phyloP scores from a whole-genome alignment of 495 filamentous ascomycete genomes.

The Penicillium goetzii region DNA sequence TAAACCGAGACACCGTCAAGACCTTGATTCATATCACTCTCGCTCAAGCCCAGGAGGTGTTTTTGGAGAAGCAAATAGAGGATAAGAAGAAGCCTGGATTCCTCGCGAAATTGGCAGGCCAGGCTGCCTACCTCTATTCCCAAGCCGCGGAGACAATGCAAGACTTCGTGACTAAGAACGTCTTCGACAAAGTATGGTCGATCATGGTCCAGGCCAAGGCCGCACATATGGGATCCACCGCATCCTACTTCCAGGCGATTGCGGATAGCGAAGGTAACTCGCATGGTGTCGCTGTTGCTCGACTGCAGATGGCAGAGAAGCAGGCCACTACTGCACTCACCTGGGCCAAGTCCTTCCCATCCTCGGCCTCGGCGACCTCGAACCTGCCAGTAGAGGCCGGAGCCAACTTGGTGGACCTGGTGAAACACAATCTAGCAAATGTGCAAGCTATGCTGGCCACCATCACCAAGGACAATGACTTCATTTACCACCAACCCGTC shows the following conservation, averaged over 20 bases:
- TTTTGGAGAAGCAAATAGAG: constrained; percentile 92
- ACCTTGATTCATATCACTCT: constrained; percentile 90
- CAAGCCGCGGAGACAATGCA: constrained; percentile 88
- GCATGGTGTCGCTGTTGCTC: constrained; percentile 83
- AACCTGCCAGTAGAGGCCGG: constrained; percentile 85
- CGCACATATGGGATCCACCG: constrained; percentile 79
- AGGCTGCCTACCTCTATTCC: constrained; percentile 83
- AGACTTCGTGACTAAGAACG: constrained; percentile 86
- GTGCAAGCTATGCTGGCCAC: constrained; percentile 79
- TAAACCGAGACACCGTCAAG: constrained; percentile 94
- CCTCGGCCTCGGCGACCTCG: constrained; percentile 74
- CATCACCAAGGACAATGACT: constrained; percentile 91
- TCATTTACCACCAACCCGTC: constrained; percentile 93
- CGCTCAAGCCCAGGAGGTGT: constrained; percentile 95
- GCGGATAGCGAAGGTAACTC: constrained; percentile 87
- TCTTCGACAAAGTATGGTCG: constrained; percentile 97
- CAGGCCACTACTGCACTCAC: constrained; percentile 74
- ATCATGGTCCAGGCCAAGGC: constrained; percentile 85
- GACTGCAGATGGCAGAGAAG: constrained; percentile 79
- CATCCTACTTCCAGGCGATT: constrained; percentile 92
- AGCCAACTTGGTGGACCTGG: constrained; percentile 70
- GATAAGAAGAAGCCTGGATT: constrained; percentile 93
- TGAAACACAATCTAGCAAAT: constrained; percentile 76
- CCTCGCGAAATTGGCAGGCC: constrained; percentile 88
- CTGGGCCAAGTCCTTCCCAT: constrained; percentile 80